Evolutionary conservation across 306 rosid genomes (phyloP).

Genomic region (Glycine latifolia): DNA sequence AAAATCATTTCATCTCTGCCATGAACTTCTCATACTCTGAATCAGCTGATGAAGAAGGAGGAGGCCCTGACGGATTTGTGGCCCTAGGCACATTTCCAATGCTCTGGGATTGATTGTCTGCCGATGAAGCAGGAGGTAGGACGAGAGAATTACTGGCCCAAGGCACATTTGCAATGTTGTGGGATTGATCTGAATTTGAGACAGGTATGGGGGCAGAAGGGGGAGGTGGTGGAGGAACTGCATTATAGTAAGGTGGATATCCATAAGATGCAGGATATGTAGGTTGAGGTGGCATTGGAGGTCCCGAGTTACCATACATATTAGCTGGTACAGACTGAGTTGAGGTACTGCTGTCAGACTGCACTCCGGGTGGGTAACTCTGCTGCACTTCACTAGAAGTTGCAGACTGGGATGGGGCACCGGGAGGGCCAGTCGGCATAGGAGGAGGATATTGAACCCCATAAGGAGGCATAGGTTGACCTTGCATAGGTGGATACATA

Average conservation of each 20-base stretch:
- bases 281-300: slow-evolving; percentile 77
- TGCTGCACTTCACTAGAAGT: slow-evolving; percentile 77
- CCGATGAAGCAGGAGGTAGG: slow-evolving; percentile 64
- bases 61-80: slow-evolving; percentile 66
- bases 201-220: slow-evolving; percentile 58
- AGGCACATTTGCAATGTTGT: slow-evolving; percentile 68
- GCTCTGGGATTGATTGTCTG: slow-evolving; percentile 69
- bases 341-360: slow-evolving; percentile 66
- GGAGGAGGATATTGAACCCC: slow-evolving; percentile 86
- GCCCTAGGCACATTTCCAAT: slow-evolving; percentile 80
- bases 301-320: slow-evolving; percentile 64
- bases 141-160: slow-evolving; percentile 75
- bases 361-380: slow-evolving; percentile 93
- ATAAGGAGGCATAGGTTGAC: slow-evolving; percentile 82
- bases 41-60: slow-evolving; percentile 71
- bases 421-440: slow-evolving; percentile 78
- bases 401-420: slow-evolving; percentile 74
- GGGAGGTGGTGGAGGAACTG: slow-evolving; percentile 86
- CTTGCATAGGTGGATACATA: slow-evolving; percentile 81
- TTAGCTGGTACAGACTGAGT: slow-evolving; percentile 62
- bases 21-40: slow-evolving; percentile 96
- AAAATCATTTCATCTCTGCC: slow-evolving; percentile 91
- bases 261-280: slow-evolving; percentile 81
- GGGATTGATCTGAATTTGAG: slow-evolving; percentile 69
- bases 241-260: slow-evolving; percentile 77